These are phyloP conservation scores for Populus simonii DNA, from an alignment of 345 rosid species.

Conservation along the genomic window DNA sequence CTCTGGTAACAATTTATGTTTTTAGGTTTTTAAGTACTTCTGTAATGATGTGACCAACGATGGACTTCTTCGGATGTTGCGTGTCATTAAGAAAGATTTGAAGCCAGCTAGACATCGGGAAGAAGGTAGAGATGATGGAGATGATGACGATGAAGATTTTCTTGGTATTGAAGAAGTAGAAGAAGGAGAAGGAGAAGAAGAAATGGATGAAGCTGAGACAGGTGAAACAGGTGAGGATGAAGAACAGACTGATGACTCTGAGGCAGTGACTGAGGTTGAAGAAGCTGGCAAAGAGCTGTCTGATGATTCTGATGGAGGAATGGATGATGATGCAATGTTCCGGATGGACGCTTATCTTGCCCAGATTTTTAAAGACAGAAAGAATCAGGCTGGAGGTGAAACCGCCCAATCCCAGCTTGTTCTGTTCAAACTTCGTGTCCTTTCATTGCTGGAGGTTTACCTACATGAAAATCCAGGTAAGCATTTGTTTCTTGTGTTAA, in stretches of 20 bases:
- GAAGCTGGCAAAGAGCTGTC: conserved; percentile 41
- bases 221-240: conserved; percentile 73
- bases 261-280: conserved; percentile 48
- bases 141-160: conserved; percentile 67
- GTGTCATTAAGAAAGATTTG: conserved; percentile 81
- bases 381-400: conserved; percentile 81
- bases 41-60: conserved; percentile 70
- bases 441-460: conserved; percentile 88
- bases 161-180: conserved; percentile 88
- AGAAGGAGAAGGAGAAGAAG: conserved; percentile 76
- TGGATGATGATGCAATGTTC: conserved; percentile 99
- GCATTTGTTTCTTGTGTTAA: conserved; percentile 12
- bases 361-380: conserved; percentile 81
- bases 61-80: conserved; percentile 77
- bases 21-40: conserved; percentile 86
- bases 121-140: conserved; percentile 53
- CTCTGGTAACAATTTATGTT: neutral
- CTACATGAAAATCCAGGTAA: conserved; percentile 88
- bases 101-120: conserved; percentile 80
- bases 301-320: conserved; percentile 79
- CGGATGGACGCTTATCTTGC: conserved; percentile 91
- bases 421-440: conserved; percentile 85
- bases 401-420: conserved; percentile 93
- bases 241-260: conserved; percentile 77
- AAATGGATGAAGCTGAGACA: conserved; percentile 60